A percentile compares a stretch with the other conserved stretches of the same genome.
These are phyloP conservation scores for Penicillium lividum DNA, from an alignment of 495 filamentous ascomycete species.

Conservation along the genomic window DNA sequence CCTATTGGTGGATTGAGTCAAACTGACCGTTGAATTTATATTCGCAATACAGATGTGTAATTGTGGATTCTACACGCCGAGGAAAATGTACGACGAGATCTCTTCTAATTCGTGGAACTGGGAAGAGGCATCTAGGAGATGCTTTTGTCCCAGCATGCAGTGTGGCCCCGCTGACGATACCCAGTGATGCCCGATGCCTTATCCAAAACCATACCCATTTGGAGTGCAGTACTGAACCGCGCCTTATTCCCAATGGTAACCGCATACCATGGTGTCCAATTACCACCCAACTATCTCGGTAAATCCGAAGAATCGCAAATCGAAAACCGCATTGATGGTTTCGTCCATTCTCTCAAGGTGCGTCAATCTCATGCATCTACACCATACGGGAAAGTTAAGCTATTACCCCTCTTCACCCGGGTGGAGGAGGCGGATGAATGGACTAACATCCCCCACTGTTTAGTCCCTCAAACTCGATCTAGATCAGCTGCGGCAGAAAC, in stretches of 20 bases:
- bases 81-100: conserved; percentile 68
- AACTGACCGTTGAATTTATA: background rate
- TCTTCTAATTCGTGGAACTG: background rate
- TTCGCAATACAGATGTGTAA: conserved; percentile 63
- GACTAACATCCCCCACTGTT: conserved; percentile 10
- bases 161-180: conserved; percentile 10
- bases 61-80: conserved; percentile 91
- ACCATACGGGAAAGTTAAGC: background rate
- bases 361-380: background rate
- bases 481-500: conserved; percentile 33
- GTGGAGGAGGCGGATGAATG: conserved; percentile 7
- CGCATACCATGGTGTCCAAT: conserved; percentile 55
- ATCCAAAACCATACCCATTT: conserved; percentile 90
- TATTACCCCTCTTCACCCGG: conserved; percentile 14
- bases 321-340: conserved; percentile 61
- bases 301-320: conserved; percentile 81
- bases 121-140: background rate
- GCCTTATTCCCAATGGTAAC: conserved; percentile 66
- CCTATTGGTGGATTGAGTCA: background rate
- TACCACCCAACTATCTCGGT: conserved; percentile 67
- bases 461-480: conserved; percentile 55
- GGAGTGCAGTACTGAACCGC: conserved; percentile 82
- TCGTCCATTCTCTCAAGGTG: conserved; percentile 63
- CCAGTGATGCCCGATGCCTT: conserved; percentile 88
- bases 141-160: conserved; percentile 2